Percentiles rank a stretch among this genome's conserved stretches.
Evolutionary conservation across 495 filamentous ascomycete genomes (phyloP).

Genomic region (Mytilinidion resinicola): DNA sequence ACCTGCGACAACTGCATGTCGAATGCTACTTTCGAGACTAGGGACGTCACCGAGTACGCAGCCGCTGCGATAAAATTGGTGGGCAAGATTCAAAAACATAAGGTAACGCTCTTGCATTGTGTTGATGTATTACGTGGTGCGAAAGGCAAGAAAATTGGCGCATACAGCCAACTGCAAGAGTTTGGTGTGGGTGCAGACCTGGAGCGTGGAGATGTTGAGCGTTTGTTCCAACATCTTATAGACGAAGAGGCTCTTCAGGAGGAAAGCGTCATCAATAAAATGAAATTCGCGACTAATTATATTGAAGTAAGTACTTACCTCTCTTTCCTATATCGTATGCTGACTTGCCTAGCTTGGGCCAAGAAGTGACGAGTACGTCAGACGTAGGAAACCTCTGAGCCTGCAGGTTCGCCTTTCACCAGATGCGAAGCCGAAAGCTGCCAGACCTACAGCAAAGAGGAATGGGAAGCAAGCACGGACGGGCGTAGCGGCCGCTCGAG

Average conservation of each 20-base stretch:
- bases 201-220: constrained; percentile 55
- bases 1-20: constrained; percentile 85
- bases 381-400: constrained; percentile 47
- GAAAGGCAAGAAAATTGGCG: constrained; percentile 44
- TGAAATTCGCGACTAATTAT: constrained; percentile 53
- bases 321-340: neutral
- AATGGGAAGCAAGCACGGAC: constrained; percentile 30
- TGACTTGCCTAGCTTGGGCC: constrained; percentile 42
- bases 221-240: constrained; percentile 57
- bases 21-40: constrained; percentile 54
- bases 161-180: constrained; percentile 34
- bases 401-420: constrained; percentile 54
- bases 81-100: constrained; percentile 36
- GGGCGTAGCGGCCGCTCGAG: constrained; percentile 30
- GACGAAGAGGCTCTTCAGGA: constrained; percentile 57
- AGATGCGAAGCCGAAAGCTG: constrained; percentile 36
- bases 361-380: constrained; percentile 47
- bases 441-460: constrained; percentile 30
- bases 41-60: constrained; percentile 74
- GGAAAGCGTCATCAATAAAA: constrained; percentile 53
- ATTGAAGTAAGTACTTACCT: constrained; percentile 41
- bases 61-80: constrained; percentile 61
- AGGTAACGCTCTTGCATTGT: constrained; percentile 49
- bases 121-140: constrained; percentile 57
- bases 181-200: constrained; percentile 52